Evolutionary conservation across 768 basidiomycete species (phyloP).

Genomic region (Xanthoconium purpureum): DNA sequence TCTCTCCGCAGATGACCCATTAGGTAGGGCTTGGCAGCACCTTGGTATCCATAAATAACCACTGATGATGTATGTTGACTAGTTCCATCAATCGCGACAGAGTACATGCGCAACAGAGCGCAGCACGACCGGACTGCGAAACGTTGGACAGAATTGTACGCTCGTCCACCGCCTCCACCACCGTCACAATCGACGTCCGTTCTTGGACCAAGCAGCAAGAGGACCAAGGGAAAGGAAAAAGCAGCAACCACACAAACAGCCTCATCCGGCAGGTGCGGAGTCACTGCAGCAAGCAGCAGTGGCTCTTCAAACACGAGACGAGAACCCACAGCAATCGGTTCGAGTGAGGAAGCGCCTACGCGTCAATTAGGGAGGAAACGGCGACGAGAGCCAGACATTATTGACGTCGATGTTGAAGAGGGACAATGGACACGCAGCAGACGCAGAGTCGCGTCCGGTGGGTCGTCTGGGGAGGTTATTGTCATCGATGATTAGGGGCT

Average conservation of each 20-base stretch:
- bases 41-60: background rate
- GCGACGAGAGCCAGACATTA: conserved; percentile 27
- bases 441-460: conserved; percentile 11
- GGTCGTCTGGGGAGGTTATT: conserved; percentile 40
- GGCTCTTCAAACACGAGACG: conserved; percentile 14
- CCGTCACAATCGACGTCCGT: conserved; percentile 17
- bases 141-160: conserved; percentile 74
- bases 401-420: conserved; percentile 32
- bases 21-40: conserved; percentile 43
- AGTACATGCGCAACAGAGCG: conserved; percentile 61
- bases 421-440: conserved; percentile 25
- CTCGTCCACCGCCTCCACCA: conserved; percentile 41
- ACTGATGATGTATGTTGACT: conserved; percentile 1
- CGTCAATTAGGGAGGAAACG: conserved; percentile 34
- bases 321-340: conserved; percentile 29
- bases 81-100: conserved; percentile 72
- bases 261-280: conserved; percentile 5
- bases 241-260: conserved; percentile 7
- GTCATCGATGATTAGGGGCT: conserved; percentile 38
- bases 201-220: conserved; percentile 12
- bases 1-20: conserved; percentile 55
- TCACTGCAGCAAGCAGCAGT: conserved; percentile 5
- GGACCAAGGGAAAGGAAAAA: conserved; percentile 38
- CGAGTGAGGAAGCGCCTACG: conserved; percentile 27
- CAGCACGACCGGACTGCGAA: conserved; percentile 76